phyloP scores from a whole-genome alignment of 2,329 filamentous ascomycete species.

The Exophiala spinifera region DNA sequence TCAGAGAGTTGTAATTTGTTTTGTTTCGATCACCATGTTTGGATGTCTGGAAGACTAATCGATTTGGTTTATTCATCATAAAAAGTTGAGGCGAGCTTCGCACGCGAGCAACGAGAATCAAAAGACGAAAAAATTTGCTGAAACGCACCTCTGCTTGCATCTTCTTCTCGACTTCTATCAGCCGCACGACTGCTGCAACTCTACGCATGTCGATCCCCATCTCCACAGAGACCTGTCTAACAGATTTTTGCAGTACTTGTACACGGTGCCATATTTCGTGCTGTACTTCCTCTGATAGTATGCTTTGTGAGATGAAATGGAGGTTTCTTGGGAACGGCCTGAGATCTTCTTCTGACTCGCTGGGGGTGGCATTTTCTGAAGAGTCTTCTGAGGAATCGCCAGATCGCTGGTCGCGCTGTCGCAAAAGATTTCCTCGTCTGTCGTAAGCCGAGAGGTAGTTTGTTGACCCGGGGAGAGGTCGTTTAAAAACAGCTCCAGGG shows the following conservation, averaged over 20 bases:
- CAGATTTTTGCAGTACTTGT: slow-evolving; percentile 60
- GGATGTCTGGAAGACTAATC: slow-evolving; percentile 99
- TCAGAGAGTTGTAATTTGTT: slow-evolving; percentile 75
- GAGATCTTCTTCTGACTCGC: slow-evolving; percentile 27
- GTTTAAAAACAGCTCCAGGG: slow-evolving; percentile 48
- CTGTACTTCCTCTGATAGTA: slow-evolving; percentile 70
- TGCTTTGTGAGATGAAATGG: slow-evolving; percentile 65
- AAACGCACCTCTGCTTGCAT: slow-evolving; percentile 71
- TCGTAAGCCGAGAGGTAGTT: slow-evolving; percentile 58
- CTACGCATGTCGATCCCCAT: slow-evolving; percentile 77
- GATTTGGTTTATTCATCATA: slow-evolving; percentile 72
- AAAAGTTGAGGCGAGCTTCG: slow-evolving; percentile 3
- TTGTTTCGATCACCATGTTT: slow-evolving; percentile 70
- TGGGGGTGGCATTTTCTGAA: slow-evolving; percentile 29
- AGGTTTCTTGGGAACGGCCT: slow-evolving; percentile 73
- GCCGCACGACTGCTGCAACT: slow-evolving; percentile 77
- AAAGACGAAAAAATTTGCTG: neutral
- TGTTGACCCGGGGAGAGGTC: slow-evolving; percentile 50
- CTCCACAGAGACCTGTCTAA: slow-evolving; percentile 74
- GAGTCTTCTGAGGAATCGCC: neutral
- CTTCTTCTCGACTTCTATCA: slow-evolving; percentile 81
- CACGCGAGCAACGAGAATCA: neutral
- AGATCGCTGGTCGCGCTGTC: slow-evolving; percentile 26
- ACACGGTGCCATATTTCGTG: slow-evolving; percentile 72
- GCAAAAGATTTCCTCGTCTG: slow-evolving; percentile 46